phyloP scores from a whole-genome alignment of 2,329 filamentous ascomycete genomes.

The Nemania sp. region DNA sequence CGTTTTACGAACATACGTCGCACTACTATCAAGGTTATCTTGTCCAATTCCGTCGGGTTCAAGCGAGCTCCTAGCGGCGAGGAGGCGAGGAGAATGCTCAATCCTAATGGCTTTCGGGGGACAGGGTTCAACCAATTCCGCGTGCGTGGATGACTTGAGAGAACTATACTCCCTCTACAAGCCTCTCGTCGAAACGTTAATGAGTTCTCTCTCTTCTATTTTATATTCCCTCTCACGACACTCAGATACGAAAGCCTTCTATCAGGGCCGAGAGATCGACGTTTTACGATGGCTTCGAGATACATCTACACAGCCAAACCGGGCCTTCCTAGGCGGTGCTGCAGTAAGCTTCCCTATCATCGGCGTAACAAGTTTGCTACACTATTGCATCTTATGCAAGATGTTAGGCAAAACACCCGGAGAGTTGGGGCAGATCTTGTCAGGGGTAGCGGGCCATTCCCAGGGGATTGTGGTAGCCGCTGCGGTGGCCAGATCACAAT shows the following conservation, averaged over 20 bases:
- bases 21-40: not conserved
- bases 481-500: conserved; percentile 86
- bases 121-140: conserved; percentile 28
- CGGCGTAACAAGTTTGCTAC: conserved; percentile 92
- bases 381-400: conserved; percentile 94
- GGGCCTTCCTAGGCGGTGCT: conserved; percentile 92
- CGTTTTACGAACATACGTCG: not conserved
- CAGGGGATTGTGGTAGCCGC: conserved; percentile 96
- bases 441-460: conserved; percentile 93
- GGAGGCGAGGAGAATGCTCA: conserved; percentile 5
- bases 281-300: conserved; percentile 93
- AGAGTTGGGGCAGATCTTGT: conserved; percentile 83
- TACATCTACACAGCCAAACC: conserved; percentile 88
- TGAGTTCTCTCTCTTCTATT: conserved; percentile 5
- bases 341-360: conserved; percentile 96
- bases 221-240: conserved; percentile 17
- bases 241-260: conserved; percentile 30
- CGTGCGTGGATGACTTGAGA: conserved; percentile 34
- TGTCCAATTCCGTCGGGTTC: too few relatives aligned
- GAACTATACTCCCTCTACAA: conserved; percentile 35
- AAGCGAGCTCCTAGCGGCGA: not conserved
- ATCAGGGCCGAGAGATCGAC: conserved; percentile 60
- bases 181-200: conserved; percentile 28
- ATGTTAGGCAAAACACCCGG: conserved; percentile 90
- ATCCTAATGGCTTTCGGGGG: conserved; percentile 35